Conservation (phyloP, 2,329 filamentous ascomycete species). For the Fusarium domesticum region DNA sequence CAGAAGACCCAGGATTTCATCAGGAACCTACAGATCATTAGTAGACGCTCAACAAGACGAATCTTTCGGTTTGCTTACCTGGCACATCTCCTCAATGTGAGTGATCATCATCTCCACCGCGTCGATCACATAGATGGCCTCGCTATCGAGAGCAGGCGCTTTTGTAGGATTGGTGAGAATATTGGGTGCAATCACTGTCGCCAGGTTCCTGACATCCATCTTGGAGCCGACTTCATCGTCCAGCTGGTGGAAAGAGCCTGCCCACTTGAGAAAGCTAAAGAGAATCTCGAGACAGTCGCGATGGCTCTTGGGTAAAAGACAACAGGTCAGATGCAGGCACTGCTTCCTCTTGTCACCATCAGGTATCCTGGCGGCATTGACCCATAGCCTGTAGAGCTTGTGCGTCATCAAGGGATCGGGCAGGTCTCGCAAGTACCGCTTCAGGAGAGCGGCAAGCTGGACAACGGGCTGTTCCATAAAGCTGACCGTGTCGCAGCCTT, state of each 20-base stretch:
- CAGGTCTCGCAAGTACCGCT: conserved; percentile 91
- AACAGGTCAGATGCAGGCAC: conserved; percentile 86
- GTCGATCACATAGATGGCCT: conserved; percentile 90
- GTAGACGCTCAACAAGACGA: neutral
- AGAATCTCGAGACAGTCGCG: conserved; percentile 92
- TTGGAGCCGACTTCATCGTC: conserved; percentile 97
- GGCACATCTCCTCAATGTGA: conserved; percentile 93
- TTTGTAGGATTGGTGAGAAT: conserved; percentile 74
- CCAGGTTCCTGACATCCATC: conserved; percentile 97
- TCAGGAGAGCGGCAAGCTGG: conserved; percentile 87
- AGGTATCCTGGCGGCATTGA: conserved; percentile 81
- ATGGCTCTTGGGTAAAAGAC: conserved; percentile 86
- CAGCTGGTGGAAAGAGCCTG: conserved; percentile 92
- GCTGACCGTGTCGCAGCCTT: conserved; percentile 81
- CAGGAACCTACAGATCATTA: conserved; percentile 67
- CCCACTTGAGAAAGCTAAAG: conserved; percentile 96
- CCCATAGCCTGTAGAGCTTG: conserved; percentile 89
- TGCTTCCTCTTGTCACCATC: conserved; percentile 80
- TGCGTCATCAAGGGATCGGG: conserved; percentile 93
- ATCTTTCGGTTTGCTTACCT: conserved; percentile 59
- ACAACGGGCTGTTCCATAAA: conserved; percentile 87
- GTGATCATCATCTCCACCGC: conserved; percentile 88
- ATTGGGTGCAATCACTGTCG: conserved; percentile 96
- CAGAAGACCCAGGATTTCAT: conserved; percentile 82
- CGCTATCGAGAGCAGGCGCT: conserved; percentile 68